Evolutionary conservation across 352 stramenopile genomes (phyloP).

Genomic region (Pythium phragmiticola): DNA sequence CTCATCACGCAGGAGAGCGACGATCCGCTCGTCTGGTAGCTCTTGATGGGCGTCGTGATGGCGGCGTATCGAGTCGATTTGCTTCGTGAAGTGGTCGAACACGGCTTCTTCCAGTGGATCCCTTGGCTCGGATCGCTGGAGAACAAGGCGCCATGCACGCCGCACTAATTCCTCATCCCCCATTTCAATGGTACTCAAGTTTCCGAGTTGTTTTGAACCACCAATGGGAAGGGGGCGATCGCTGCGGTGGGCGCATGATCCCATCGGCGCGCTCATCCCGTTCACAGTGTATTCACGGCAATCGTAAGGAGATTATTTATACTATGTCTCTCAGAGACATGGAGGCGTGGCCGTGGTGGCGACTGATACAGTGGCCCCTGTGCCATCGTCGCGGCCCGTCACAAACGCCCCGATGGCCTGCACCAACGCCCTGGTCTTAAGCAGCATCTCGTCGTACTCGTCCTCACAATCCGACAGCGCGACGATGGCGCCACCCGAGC

Average conservation of each 20-base stretch:
- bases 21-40: conserved; percentile 9
- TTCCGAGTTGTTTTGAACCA: neutral
- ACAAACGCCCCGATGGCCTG: conserved; percentile 54
- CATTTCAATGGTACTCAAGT: neutral
- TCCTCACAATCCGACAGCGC: conserved; percentile 92
- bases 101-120: conserved; percentile 1
- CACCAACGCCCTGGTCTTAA: conserved; percentile 84
- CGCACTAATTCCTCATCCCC: conserved; percentile 16
- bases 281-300: conserved; percentile 7
- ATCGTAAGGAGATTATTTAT: conserved; percentile 9
- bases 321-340: neutral
- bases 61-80: neutral
- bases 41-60: neutral
- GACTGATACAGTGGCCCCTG: conserved; percentile 32
- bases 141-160: conserved; percentile 15
- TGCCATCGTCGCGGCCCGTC: conserved; percentile 44
- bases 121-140: neutral
- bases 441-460: conserved; percentile 93
- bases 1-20: conserved; percentile 28
- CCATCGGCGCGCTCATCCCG: neutral
- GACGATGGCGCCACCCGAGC: conserved; percentile 95
- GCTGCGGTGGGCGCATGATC: neutral
- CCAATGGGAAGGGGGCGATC: neutral
- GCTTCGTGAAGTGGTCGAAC: conserved; percentile 10
- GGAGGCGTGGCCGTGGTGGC: neutral